A percentile compares a stretch with the other conserved stretches of the same genome.
phyloP scores from a whole-genome alignment of 495 filamentous ascomycete genomes.

The Xylaria cubensis region DNA sequence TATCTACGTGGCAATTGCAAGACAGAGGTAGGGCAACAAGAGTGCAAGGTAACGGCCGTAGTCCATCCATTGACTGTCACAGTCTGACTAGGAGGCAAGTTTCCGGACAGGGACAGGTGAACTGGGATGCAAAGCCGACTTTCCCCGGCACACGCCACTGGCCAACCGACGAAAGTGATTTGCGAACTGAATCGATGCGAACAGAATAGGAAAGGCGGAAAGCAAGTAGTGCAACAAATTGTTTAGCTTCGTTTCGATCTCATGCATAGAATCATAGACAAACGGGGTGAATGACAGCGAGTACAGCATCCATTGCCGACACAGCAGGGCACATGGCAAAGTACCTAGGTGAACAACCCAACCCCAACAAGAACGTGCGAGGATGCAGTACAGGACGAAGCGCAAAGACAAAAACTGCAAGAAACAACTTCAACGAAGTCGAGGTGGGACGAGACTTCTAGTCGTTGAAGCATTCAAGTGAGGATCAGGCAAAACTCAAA shows the following conservation, averaged over 20 bases:
- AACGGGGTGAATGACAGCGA: background rate
- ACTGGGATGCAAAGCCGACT: background rate
- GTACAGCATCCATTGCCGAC: background rate
- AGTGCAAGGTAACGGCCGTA: background rate
- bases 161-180: background rate
- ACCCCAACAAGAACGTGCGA: background rate
- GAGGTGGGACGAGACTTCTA: slow-evolving; percentile 2
- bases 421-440: background rate
- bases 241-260: background rate
- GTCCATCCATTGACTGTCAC: background rate
- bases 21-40: background rate
- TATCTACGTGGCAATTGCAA: background rate
- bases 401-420: background rate
- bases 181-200: background rate
- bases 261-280: background rate
- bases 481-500: background rate
- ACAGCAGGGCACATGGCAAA: background rate
- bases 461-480: background rate
- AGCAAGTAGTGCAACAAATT: background rate
- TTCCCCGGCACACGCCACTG: background rate
- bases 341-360: background rate
- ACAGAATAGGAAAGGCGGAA: slow-evolving; percentile 1
- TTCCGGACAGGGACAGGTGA: background rate
- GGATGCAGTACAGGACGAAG: background rate
- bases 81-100: background rate